Evolutionary conservation across 495 filamentous ascomycete genomes (phyloP).

Genomic region (Xylaria cubensis): DNA sequence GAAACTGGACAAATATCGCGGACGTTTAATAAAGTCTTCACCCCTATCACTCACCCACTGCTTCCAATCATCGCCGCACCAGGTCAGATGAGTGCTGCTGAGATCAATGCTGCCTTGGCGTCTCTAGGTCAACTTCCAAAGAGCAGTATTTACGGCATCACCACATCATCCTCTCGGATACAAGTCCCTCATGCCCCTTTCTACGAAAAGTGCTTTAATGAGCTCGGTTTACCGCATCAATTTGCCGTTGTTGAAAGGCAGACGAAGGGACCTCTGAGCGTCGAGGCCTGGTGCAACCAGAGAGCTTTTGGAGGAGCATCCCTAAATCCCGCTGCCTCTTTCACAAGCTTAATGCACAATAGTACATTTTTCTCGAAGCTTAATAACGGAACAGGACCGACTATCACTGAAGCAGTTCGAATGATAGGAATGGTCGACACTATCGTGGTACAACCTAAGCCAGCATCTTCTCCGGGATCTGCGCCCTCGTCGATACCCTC

Average conservation of each 20-base stretch:
- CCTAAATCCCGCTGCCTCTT: constrained; percentile 71
- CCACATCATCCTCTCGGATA: constrained; percentile 63
- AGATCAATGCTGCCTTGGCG: constrained; percentile 79
- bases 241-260: constrained; percentile 77
- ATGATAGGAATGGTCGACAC: constrained; percentile 83
- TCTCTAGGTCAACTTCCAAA: constrained; percentile 82
- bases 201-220: constrained; percentile 88
- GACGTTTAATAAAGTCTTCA: constrained; percentile 81
- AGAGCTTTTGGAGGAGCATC: constrained; percentile 80
- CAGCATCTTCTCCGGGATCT: constrained; percentile 43
- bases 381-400: constrained; percentile 63
- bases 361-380: constrained; percentile 51
- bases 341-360: constrained; percentile 44
- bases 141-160: constrained; percentile 80
- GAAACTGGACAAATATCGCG: constrained; percentile 81
- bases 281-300: constrained; percentile 70
- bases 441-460: constrained; percentile 64
- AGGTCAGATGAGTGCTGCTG: constrained; percentile 80
- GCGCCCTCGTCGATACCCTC: constrained; percentile 47
- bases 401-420: constrained; percentile 71
- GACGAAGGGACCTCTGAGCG: constrained; percentile 61
- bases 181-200: constrained; percentile 79
- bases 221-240: constrained; percentile 81
- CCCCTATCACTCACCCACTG: constrained; percentile 83
- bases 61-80: constrained; percentile 85